These are phyloP conservation scores for Amanita jacksonii DNA, from an alignment of 768 basidiomycete genomes.

Conservation along the genomic window DNA sequence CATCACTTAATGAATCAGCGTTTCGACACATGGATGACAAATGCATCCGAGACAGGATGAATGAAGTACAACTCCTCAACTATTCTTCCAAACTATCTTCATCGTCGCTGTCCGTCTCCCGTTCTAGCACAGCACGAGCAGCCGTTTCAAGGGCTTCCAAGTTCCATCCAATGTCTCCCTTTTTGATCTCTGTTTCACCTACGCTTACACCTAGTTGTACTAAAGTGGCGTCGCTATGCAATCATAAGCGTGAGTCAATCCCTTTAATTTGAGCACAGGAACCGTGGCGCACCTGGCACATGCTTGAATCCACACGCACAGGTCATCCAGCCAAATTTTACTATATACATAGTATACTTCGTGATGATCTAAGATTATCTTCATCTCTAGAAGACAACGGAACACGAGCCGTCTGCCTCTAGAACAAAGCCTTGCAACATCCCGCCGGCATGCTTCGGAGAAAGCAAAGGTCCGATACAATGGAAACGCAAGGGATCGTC, in stretches of 20 bases:
- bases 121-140: conserved; percentile 27
- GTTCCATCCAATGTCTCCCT: conserved; percentile 57
- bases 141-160: conserved; percentile 58
- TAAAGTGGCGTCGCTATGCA: conserved; percentile 48
- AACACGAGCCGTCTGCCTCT: conserved; percentile 54
- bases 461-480: conserved; percentile 72
- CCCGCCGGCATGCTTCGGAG: conserved; percentile 56
- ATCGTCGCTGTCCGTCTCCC: conserved; percentile 63
- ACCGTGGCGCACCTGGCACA: conserved; percentile 42
- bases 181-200: conserved; percentile 33
- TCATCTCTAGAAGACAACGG: conserved; percentile 64
- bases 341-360: conserved; percentile 86
- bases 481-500: conserved; percentile 68
- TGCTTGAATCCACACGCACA: conserved; percentile 71
- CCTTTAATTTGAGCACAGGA: background rate
- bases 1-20: no score
- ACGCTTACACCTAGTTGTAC: conserved; percentile 35
- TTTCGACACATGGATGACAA: no score
- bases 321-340: conserved; percentile 82
- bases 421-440: conserved; percentile 48
- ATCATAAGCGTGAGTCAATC: background rate
- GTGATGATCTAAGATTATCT: conserved; percentile 66
- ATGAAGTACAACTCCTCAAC: no score
- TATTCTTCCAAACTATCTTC: no score
- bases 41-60: no score